Evolutionary conservation across 2,329 filamentous ascomycete genomes (phyloP), one percentile per base, ranked within the genome.

Genomic region (Periconia macrospinosa): DNA sequence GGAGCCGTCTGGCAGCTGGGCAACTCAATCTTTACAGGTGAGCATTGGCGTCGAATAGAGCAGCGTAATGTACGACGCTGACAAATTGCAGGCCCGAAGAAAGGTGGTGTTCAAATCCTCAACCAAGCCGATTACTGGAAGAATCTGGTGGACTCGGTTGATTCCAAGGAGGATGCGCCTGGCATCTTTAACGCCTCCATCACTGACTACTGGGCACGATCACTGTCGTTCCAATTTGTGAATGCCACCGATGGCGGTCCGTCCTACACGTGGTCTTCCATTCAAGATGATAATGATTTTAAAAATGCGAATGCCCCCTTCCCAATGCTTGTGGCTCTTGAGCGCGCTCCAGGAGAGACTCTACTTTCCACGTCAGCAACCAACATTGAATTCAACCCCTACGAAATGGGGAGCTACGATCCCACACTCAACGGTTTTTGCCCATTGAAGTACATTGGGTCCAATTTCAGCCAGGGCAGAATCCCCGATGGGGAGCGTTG

Each of bases 181-280:
- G 92, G 81, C 67, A 37, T 52, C 1, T 93, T 82, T 72, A 69
- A 73, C 20, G 84, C 83, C 3, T 89, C 90, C 9, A 81, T 96
- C 53, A 96, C 92, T 0, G 92, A 97, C 76, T 91, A 91, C 72
- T 96, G 92, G 79, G 90, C 90, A 27, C 88, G 92, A 53, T 90
- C 90, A 45, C 81, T 96, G n/a, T 87, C 87, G 1, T 95, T 89
- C 74, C 92, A 96, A 75, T 82, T 96, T 45, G 83, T 96, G 69
- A 89, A 93, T 68, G 88, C 84, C 6, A 81, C 81, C 1, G 76
- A 89, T 56, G 92, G 92, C 40, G 92, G 90, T 0, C 19, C 47
- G 52, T 80, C 79, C 14, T 92, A 88, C 66, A 96, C 92, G 3
- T 96, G 87, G 77, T 95, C 91, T 2, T 94, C 90, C 3, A 89